Conservation (phyloP, 805 yeast species). For the Ogataea pilisensis region DNA sequence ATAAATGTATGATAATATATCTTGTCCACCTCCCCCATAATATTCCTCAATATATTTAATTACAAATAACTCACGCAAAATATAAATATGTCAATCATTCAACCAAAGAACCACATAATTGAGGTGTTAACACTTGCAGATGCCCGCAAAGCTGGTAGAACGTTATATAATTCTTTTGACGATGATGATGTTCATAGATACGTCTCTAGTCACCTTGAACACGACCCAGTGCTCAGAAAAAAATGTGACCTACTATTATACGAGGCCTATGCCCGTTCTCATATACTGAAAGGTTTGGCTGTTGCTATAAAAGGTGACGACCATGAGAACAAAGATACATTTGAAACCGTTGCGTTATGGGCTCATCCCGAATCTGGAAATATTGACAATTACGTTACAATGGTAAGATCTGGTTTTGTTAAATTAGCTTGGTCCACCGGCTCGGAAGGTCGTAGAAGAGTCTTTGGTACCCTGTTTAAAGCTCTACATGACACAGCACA, state of each 20-base stretch:
- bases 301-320: conserved; percentile 45
- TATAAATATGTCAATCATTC: background rate
- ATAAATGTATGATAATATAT: no score
- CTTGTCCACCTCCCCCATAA: background rate
- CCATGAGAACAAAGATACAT: conserved; percentile 29
- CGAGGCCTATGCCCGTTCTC: conserved; percentile 49
- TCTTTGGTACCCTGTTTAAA: conserved; percentile 48
- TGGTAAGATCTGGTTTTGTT: conserved; percentile 51
- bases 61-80: no score
- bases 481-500: conserved; percentile 46
- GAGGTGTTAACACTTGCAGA: conserved; percentile 28
- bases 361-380: conserved; percentile 42
- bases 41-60: background rate
- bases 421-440: conserved; percentile 47
- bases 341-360: conserved; percentile 56
- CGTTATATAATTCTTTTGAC: conserved; percentile 32
- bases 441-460: conserved; percentile 43
- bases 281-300: conserved; percentile 45
- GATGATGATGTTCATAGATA: conserved; percentile 32
- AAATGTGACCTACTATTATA: conserved; percentile 40
- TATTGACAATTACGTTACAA: conserved; percentile 41
- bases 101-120: conserved; percentile 16
- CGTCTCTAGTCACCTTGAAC: conserved; percentile 30
- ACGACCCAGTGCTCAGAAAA: conserved; percentile 27
- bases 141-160: conserved; percentile 32